Conservation (phyloP, 805 yeast genomes). For the Candida ulmi region DNA sequence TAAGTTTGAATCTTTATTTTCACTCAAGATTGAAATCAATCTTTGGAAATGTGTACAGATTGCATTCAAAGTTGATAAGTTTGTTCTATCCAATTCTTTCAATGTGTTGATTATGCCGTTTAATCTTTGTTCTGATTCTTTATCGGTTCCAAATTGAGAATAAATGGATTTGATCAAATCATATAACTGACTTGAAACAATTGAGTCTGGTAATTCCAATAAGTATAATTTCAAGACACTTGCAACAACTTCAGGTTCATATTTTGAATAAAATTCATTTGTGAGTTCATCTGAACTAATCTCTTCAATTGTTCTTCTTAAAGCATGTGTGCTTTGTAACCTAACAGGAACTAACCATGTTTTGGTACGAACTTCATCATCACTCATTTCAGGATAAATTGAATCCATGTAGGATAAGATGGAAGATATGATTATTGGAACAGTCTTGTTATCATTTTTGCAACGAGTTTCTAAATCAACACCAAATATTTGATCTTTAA, state of each 20-base stretch:
- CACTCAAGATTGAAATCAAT: conserved; percentile 46
- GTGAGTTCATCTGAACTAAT: conserved; percentile 37
- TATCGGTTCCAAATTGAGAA: conserved; percentile 36
- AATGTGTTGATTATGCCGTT: conserved; percentile 62
- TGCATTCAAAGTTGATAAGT: conserved; percentile 76
- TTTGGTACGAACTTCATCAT: conserved; percentile 62
- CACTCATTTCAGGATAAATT: conserved; percentile 60
- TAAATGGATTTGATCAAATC: conserved; percentile 69
- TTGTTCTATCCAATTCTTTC: conserved; percentile 60
- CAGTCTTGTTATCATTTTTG: conserved; percentile 64
- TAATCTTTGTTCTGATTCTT: conserved; percentile 33
- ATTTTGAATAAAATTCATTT: conserved; percentile 24
- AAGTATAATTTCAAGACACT: conserved; percentile 67
- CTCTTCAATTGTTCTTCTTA: conserved; percentile 54
- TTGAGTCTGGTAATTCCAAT: conserved; percentile 74
- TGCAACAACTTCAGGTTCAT: conserved; percentile 54
- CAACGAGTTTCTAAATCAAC: conserved; percentile 68
- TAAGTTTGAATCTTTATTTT: conserved; percentile 34
- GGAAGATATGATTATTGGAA: conserved; percentile 62
- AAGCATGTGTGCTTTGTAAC: conserved; percentile 51
- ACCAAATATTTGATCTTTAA: conserved; percentile 70
- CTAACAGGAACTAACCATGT: conserved; percentile 68
- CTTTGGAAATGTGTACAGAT: conserved; percentile 71
- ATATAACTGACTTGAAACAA: conserved; percentile 58
- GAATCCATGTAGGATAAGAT: conserved; percentile 63